Percentiles rank a stretch among this genome's conserved stretches.
These are phyloP conservation scores for Tylopilus sp. DNA, from an alignment of 768 basidiomycete genomes.

Conservation along the genomic window DNA sequence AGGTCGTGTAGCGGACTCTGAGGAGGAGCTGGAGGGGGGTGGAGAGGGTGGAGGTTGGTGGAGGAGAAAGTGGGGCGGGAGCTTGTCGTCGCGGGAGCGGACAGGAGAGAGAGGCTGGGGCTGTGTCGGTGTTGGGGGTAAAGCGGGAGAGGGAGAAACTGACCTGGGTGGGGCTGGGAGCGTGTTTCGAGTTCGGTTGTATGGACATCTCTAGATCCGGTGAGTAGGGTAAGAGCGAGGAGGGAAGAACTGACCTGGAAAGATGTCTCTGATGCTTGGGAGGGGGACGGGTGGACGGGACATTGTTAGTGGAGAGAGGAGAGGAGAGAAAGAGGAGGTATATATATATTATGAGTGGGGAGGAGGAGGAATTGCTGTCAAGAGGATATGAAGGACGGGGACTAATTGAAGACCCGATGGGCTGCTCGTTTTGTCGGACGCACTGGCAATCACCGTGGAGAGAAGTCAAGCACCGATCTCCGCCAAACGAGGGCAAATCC, in stretches of 20 bases:
- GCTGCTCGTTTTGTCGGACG: not conserved
- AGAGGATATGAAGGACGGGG: constrained; percentile 15
- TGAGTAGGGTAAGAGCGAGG: not conserved
- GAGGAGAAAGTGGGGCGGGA: constrained; percentile 4
- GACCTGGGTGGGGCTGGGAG: constrained; percentile 3
- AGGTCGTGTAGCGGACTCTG: constrained; percentile 23
- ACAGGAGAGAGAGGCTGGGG: not conserved
- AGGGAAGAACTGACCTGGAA: constrained; percentile 39
- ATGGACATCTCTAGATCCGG: constrained; percentile 22
- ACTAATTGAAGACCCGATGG: constrained; percentile 22
- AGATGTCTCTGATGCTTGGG: constrained; percentile 54
- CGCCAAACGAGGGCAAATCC: constrained; percentile 21
- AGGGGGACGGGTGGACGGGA: constrained; percentile 32
- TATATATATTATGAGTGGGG: constrained; percentile 9
- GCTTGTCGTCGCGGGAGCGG: not conserved
- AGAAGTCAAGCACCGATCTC: constrained; percentile 15
- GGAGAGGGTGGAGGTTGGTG: constrained; percentile 19
- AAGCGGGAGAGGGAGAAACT: constrained; percentile 2
- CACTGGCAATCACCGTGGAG: constrained; percentile 27
- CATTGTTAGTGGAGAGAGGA: constrained; percentile 8
- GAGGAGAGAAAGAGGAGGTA: not conserved
- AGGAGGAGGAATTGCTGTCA: constrained; percentile 6
- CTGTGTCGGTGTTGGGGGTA: not conserved
- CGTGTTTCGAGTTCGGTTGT: constrained; percentile 4
- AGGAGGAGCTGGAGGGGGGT: constrained; percentile 27